These are phyloP conservation scores for Sicyos edulis DNA, from an alignment of 306 rosid genomes.

Conservation along the genomic window DNA sequence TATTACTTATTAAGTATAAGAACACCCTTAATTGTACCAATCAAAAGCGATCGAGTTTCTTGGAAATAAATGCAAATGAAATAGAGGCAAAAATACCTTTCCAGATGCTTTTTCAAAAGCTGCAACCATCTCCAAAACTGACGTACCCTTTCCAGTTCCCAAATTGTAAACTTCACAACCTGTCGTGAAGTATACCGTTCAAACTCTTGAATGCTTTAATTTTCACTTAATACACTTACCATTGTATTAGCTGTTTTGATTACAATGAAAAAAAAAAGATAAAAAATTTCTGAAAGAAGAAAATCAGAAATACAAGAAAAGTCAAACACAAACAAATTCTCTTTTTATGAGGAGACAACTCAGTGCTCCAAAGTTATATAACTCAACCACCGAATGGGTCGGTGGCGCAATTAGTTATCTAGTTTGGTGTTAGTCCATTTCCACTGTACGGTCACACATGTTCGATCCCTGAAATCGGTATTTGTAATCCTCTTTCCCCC, in stretches of 20 bases:
- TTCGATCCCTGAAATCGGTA: no score
- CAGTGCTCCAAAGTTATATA: background rate
- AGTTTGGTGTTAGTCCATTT: no score
- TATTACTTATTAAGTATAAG: background rate
- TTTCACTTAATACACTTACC: constrained; percentile 8
- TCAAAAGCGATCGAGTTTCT: background rate
- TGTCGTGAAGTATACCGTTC: constrained; percentile 20
- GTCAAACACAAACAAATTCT: background rate
- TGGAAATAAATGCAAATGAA: background rate
- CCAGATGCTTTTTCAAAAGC: constrained; percentile 93
- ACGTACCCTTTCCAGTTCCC: constrained; percentile 98
- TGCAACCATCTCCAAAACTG: constrained; percentile 85
- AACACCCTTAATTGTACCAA: background rate
- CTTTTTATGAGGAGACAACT: background rate
- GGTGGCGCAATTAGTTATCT: no score
- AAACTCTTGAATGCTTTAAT: background rate
- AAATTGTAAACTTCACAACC: constrained; percentile 94
- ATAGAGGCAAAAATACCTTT: constrained; percentile 43
- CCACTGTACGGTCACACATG: no score
- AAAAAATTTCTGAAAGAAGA: background rate
- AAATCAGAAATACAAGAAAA: background rate
- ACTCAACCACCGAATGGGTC: background rate
- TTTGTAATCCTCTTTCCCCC: no score
- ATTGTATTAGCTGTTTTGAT: background rate
- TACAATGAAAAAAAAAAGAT: background rate